Evolutionary conservation across 805 yeast species (phyloP).

Genomic region (Candida oleophila): DNA sequence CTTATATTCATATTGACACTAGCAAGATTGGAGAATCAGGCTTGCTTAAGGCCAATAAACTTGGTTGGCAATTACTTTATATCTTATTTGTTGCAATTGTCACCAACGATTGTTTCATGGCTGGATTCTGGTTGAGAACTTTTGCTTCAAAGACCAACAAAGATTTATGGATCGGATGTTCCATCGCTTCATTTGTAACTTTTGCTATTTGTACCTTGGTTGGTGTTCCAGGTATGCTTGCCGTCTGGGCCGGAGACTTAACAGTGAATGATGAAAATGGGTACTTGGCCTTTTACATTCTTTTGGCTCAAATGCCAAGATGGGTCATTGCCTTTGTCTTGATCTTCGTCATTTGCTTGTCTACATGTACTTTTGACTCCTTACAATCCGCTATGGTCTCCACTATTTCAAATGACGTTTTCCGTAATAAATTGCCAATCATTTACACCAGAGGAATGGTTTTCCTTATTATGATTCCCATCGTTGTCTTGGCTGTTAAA

Average conservation of each 20-base stretch:
- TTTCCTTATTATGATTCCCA: slow-evolving; percentile 78
- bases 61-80: slow-evolving; percentile 89
- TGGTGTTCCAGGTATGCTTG: slow-evolving; percentile 82
- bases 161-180: slow-evolving; percentile 73
- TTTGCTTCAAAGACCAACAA: slow-evolving; percentile 80
- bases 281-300: slow-evolving; percentile 66
- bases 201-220: slow-evolving; percentile 65
- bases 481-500: slow-evolving; percentile 77
- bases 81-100: slow-evolving; percentile 83
- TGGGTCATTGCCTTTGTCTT: slow-evolving; percentile 87
- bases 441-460: slow-evolving; percentile 70
- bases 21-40: slow-evolving; percentile 64
- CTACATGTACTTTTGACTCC: slow-evolving; percentile 88
- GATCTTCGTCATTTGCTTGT: slow-evolving; percentile 68
- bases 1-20: slow-evolving; percentile 63
- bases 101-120: slow-evolving; percentile 85
- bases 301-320: slow-evolving; percentile 69
- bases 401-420: slow-evolving; percentile 83
- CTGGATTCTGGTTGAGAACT: slow-evolving; percentile 93
- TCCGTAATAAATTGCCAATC: slow-evolving; percentile 74
- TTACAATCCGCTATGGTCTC: slow-evolving; percentile 87
- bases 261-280: slow-evolving; percentile 55
- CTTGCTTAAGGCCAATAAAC: slow-evolving; percentile 59
- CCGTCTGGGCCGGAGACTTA: slow-evolving; percentile 84
- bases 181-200: slow-evolving; percentile 68